Conservation (phyloP, 1,284 basidiomycete species). For the Pseudozyma sp. region DNA sequence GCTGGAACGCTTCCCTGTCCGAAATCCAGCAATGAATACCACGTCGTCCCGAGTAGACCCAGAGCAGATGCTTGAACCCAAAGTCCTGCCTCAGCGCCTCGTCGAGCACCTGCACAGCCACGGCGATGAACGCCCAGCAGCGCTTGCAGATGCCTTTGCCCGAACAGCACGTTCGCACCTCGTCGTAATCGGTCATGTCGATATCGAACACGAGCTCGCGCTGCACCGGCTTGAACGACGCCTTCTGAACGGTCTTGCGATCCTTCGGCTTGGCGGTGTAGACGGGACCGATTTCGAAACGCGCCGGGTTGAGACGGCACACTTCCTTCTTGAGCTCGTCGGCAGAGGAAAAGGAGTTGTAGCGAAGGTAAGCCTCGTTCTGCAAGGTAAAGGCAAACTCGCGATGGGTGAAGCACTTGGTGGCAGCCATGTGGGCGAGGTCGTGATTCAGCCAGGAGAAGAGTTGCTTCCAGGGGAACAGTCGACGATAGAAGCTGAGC, state of each 20-base stretch:
- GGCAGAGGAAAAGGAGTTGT: slow-evolving; percentile 85
- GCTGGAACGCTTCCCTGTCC: slow-evolving; percentile 84
- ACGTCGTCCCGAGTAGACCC: slow-evolving; percentile 98
- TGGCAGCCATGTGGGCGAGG: slow-evolving; percentile 75
- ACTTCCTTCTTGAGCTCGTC: slow-evolving; percentile 91
- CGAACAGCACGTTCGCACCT: slow-evolving; percentile 92
- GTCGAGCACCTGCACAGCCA: slow-evolving; percentile 90
- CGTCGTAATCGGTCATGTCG: slow-evolving; percentile 99
- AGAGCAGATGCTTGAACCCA: slow-evolving; percentile 82
- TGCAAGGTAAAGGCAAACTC: slow-evolving; percentile 97
- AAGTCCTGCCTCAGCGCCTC: slow-evolving; percentile 82
- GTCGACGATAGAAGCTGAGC: slow-evolving; percentile 87
- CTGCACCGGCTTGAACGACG: slow-evolving; percentile 80
- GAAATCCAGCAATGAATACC: slow-evolving; percentile 99
- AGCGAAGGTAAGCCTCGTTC: slow-evolving; percentile 90
- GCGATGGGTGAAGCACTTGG: slow-evolving; percentile 73
- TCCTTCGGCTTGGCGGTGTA: slow-evolving; percentile 92
- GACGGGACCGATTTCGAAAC: slow-evolving; percentile 96
- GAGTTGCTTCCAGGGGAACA: slow-evolving; percentile 94
- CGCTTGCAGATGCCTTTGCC: slow-evolving; percentile 89
- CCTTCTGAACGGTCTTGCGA: slow-evolving; percentile 83
- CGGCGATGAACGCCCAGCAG: slow-evolving; percentile 95
- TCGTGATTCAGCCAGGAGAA: slow-evolving; percentile 96
- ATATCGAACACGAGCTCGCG: slow-evolving; percentile 99
- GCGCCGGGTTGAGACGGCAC: slow-evolving; percentile 69